Percentiles rank a stretch among this genome's conserved stretches.
These are phyloP conservation scores for Brettanomyces naardenensis DNA, from an alignment of 805 yeast species.

Conservation along the genomic window DNA sequence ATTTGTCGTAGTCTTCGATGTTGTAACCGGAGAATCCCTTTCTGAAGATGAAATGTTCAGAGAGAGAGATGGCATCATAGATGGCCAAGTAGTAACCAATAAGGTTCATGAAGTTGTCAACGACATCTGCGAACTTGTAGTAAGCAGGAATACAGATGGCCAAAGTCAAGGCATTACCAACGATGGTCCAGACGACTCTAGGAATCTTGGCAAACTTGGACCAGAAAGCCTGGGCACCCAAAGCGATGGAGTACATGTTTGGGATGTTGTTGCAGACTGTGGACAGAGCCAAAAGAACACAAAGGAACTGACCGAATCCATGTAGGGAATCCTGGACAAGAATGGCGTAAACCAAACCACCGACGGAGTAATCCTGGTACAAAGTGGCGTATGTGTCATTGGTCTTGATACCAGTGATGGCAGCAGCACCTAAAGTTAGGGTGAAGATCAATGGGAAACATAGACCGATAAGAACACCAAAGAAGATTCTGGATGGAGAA, in stretches of 20 bases:
- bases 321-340: constrained; percentile 74
- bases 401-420: constrained; percentile 57
- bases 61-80: constrained; percentile 64
- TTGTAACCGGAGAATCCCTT: constrained; percentile 56
- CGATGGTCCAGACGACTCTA: constrained; percentile 73
- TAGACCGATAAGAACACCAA: constrained; percentile 57
- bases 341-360: constrained; percentile 78
- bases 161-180: constrained; percentile 67
- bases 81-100: constrained; percentile 89
- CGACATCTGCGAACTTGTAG: constrained; percentile 61
- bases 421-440: constrained; percentile 80
- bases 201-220: constrained; percentile 68
- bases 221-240: constrained; percentile 83
- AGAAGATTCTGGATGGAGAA: constrained; percentile 51
- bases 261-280: constrained; percentile 90
- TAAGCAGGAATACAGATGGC: constrained; percentile 88
- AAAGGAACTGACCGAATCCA: constrained; percentile 85
- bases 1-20: constrained; percentile 52
- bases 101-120: constrained; percentile 83
- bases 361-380: constrained; percentile 50
- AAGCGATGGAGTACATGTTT: constrained; percentile 84
- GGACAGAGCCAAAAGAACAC: constrained; percentile 77
- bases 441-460: constrained; percentile 63
- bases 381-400: constrained; percentile 37
- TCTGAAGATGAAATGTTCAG: constrained; percentile 79